phyloP scores from a whole-genome alignment of 75 land plant genomes.

The Isoetes taiwanensis region DNA sequence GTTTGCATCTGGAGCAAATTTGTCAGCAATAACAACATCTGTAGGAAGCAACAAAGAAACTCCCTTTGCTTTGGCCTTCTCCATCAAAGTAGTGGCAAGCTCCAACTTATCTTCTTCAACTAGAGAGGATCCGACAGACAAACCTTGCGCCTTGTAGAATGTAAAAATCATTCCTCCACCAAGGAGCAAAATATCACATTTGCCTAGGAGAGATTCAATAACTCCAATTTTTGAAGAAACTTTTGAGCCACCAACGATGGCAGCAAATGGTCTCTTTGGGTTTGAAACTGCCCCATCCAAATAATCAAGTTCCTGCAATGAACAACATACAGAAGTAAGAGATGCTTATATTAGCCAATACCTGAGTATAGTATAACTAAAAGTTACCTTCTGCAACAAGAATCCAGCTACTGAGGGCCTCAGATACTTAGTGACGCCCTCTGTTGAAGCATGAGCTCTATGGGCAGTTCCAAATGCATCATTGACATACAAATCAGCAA shows the following conservation, averaged over 20 bases:
- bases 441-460: constrained; percentile 86
- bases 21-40: constrained; percentile 58
- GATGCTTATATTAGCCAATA: neutral
- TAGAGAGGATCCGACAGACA: constrained; percentile 47
- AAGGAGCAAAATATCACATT: constrained; percentile 24
- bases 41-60: constrained; percentile 47
- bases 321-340: neutral
- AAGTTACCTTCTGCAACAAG: constrained; percentile 75
- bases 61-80: constrained; percentile 50
- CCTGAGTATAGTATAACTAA: neutral
- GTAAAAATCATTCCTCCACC: constrained; percentile 76
- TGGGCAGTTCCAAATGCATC: constrained; percentile 95
- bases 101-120: constrained; percentile 65
- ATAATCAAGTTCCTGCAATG: constrained; percentile 55
- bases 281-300: constrained; percentile 62
- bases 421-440: constrained; percentile 73
- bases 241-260: constrained; percentile 84
- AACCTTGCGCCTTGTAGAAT: constrained; percentile 62
- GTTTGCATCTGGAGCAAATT: constrained; percentile 60
- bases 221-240: constrained; percentile 85
- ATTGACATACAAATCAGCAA: constrained; percentile 83
- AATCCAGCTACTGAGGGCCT: constrained; percentile 77
- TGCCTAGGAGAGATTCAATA: constrained; percentile 69
- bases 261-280: constrained; percentile 80
- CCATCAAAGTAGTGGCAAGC: constrained; percentile 41